Conservation (phyloP, 2,329 filamentous ascomycete species). For the Fusarium sp. region DNA sequence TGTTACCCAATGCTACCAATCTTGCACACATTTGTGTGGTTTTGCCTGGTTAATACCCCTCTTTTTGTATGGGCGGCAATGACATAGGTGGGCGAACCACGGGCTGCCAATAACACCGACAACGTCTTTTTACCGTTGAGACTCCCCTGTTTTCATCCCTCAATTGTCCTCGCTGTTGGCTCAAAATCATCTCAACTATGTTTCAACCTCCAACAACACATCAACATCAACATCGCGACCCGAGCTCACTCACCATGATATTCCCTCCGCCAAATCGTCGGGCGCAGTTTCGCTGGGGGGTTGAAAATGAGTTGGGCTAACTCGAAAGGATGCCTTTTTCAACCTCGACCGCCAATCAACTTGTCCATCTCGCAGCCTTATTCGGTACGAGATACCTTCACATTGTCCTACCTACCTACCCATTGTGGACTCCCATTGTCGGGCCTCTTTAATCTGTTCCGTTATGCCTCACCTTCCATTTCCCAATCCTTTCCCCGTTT, state of each 20-base stretch:
- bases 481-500: slow-evolving; percentile 7
- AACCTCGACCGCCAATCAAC: slow-evolving; percentile 31
- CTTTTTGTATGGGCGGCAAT: neutral
- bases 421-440: slow-evolving; percentile 8
- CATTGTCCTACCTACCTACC: slow-evolving; percentile 11
- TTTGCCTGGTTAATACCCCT: neutral
- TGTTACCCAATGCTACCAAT: neutral
- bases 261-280: neutral
- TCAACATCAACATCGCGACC: neutral
- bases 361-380: slow-evolving; percentile 15
- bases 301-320: slow-evolving; percentile 29
- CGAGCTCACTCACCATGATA: neutral
- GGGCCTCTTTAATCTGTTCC: slow-evolving; percentile 2
- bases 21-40: neutral
- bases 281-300: slow-evolving; percentile 12
- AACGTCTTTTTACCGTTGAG: neutral
- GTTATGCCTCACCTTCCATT: slow-evolving; percentile 5
- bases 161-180: neutral
- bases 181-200: neutral
- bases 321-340: slow-evolving; percentile 25
- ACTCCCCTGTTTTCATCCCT: slow-evolving; percentile 7
- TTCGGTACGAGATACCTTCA: slow-evolving; percentile 20
- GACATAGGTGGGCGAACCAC: slow-evolving; percentile 17
- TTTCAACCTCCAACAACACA: slow-evolving; percentile 1
- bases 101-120: neutral